Base-by-base conservation (phyloP, 2,329 filamentous ascomycete genomes). In the Calonectria montana region DNA sequence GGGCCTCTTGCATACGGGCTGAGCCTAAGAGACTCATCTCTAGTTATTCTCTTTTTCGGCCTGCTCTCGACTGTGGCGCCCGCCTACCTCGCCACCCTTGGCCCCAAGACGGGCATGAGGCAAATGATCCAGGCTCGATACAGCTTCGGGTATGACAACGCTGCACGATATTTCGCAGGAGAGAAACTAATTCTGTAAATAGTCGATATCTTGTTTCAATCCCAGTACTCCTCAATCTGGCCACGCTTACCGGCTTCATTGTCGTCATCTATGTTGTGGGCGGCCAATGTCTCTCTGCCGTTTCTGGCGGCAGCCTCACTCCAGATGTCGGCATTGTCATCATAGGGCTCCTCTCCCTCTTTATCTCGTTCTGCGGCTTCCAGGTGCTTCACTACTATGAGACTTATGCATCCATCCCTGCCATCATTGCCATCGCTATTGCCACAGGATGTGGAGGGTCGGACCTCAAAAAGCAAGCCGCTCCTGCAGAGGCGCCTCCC, bases 121-220 rank as follows among this genome's bases (percentile, higher is more conserved):
- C 91, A 92, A 80, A 91, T 93, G 86, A 87, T 93, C 9, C 90
- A 91, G 75, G 91, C 91, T 4, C 85, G 91, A 25, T 93, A 89
- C 80, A 89, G 88, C 47, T 93, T 91, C 78, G 90, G 89, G 84
- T 89, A 81, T 35, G 35, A 29, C 21, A 53, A 45, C 7, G n/a
- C 7, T 25, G 18, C 27, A 35, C n/a, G 6, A 35, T 21, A 13
- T n/a, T 13, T 6, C 15, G 9, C 50, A 27, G 67, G 75, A 74
- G 72, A 27, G 57, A 25, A 55, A 31, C 65, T 67, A 67, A 67
- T 21, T 10, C 21, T 2, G 1, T 23, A 3, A 9, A n/a, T 39
- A 86, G 87, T 21, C 86, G 87, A 47, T 91, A 91, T 77, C 82
- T 90, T 23, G 88, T 91, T 39, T 88, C 87, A 0, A 79, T 93